Conservation (phyloP, 2,329 filamentous ascomycete species). For the Fusarium keratoplasticum region DNA sequence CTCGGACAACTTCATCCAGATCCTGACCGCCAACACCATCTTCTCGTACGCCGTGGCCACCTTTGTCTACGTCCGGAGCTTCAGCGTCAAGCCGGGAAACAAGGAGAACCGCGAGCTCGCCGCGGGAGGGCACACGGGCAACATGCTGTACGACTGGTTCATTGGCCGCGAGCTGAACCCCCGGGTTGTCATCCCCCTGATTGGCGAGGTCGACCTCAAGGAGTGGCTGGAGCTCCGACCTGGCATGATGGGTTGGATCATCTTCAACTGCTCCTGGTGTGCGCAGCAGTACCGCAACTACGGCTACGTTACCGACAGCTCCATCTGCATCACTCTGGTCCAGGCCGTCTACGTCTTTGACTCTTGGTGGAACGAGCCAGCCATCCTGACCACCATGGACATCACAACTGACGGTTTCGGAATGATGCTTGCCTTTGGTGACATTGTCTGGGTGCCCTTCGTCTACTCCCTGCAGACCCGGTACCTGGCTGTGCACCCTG, state of each 20-base stretch:
- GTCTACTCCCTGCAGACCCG: constrained; percentile 86
- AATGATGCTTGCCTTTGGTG: constrained; percentile 93
- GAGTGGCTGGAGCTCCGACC: constrained; percentile 91
- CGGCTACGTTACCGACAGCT: constrained; percentile 87
- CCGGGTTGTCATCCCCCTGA: constrained; percentile 79
- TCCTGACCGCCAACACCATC: constrained; percentile 85
- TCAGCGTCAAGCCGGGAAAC: constrained; percentile 82
- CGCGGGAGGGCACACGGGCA: constrained; percentile 83
- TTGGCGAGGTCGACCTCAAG: constrained; percentile 92
- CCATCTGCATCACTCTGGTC: constrained; percentile 80
- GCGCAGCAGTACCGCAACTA: constrained; percentile 89
- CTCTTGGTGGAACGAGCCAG: constrained; percentile 86
- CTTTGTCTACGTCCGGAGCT: constrained; percentile 86
- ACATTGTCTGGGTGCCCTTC: constrained; percentile 93
- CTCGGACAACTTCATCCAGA: constrained; percentile 87
- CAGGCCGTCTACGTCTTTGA: constrained; percentile 89
- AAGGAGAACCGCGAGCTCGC: constrained; percentile 81
- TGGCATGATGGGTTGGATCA: constrained; percentile 88
- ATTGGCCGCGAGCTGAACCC: constrained; percentile 97
- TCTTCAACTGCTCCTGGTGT: constrained; percentile 86
- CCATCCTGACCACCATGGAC: constrained; percentile 93
- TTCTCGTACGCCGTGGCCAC: constrained; percentile 79
- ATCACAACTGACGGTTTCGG: constrained; percentile 94
- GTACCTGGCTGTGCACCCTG: constrained; percentile 85
- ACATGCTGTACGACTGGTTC: constrained; percentile 94